Percentiles rank a stretch among this genome's conserved stretches.
These are phyloP conservation scores for Tribonema minus DNA, from an alignment of 108 stramenopile genomes.

Conservation along the genomic window DNA sequence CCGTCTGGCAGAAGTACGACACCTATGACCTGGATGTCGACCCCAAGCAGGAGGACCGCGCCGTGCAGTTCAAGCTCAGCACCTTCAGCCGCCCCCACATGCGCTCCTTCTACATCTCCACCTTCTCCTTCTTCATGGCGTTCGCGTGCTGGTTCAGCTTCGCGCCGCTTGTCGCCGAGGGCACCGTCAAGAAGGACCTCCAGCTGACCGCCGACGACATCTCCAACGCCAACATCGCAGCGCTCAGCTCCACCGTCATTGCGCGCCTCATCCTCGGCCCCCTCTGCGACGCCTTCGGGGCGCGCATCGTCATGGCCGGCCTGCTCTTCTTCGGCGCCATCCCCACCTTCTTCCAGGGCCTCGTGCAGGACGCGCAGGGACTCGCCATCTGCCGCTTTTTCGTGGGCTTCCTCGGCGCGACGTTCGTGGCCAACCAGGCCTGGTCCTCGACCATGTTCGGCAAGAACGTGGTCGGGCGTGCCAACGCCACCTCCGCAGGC, in stretches of 20 bases:
- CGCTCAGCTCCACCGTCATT: slow-evolving; percentile 4
- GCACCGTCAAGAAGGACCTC: slow-evolving; percentile 58
- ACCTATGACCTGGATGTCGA: not conserved
- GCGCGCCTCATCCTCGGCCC: slow-evolving; percentile 11
- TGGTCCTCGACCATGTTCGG: slow-evolving; percentile 76
- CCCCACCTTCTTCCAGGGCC: slow-evolving; percentile 10
- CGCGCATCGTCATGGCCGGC: slow-evolving; percentile 62
- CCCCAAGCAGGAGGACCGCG: not conserved
- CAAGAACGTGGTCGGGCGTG: slow-evolving; percentile 75
- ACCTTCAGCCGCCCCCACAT: not conserved
- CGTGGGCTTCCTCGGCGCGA: slow-evolving; percentile 72
- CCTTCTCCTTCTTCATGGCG: slow-evolving; percentile 36
- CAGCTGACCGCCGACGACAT: slow-evolving; percentile 57
- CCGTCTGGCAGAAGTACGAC: too few relatives aligned
- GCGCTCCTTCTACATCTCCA: not conserved
- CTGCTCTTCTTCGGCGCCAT: slow-evolving; percentile 10
- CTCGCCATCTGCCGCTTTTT: slow-evolving; percentile 50
- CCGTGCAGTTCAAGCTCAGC: not conserved
- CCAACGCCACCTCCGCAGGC: slow-evolving; percentile 70
- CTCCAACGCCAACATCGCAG: slow-evolving; percentile 20
- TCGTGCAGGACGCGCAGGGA: slow-evolving; percentile 2
- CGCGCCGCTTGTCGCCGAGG: slow-evolving; percentile 69
- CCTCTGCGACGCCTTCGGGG: slow-evolving; percentile 49
- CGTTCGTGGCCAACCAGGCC: slow-evolving; percentile 79
- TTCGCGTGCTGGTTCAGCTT: slow-evolving; percentile 79